Evolutionary conservation across 2,329 filamentous ascomycete species (phyloP).

Genomic region (Fusarium papillatum): DNA sequence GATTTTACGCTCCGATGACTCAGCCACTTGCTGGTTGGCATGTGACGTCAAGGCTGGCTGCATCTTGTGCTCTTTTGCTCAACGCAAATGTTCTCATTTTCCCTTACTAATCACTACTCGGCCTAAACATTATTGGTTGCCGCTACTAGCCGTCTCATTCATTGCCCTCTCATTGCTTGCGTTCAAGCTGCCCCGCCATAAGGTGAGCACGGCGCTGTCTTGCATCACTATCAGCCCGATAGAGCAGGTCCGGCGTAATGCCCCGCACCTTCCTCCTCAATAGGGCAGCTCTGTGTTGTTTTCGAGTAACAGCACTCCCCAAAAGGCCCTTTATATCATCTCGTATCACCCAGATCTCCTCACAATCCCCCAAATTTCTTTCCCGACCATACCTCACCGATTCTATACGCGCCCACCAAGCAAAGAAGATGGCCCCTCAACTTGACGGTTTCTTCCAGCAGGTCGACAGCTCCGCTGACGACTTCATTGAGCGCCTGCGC

Average conservation of each 20-base stretch:
- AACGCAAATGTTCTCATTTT: slow-evolving; percentile 18
- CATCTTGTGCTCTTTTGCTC: neutral
- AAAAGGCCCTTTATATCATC: slow-evolving; percentile 43
- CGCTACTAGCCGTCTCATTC: slow-evolving; percentile 44
- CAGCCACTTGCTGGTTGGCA: neutral
- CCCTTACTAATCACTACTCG: slow-evolving; percentile 40
- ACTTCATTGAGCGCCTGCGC: slow-evolving; percentile 91
- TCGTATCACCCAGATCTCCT: slow-evolving; percentile 34
- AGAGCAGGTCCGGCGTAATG: slow-evolving; percentile 52
- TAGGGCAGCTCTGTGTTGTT: slow-evolving; percentile 45
- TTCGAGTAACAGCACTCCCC: slow-evolving; percentile 38
- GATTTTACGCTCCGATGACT: slow-evolving; percentile 25
- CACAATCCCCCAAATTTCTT: slow-evolving; percentile 27
- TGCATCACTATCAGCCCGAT: slow-evolving; percentile 41
- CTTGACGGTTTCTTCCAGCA: slow-evolving; percentile 94
- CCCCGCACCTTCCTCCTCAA: slow-evolving; percentile 60
- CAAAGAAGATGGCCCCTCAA: slow-evolving; percentile 87
- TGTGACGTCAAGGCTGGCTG: slow-evolving; percentile 3
- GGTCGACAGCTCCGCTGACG: slow-evolving; percentile 83
- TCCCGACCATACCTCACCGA: slow-evolving; percentile 65
- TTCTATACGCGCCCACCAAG: slow-evolving; percentile 69
- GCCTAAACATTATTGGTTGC: slow-evolving; percentile 44
- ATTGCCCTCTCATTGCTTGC: slow-evolving; percentile 19
- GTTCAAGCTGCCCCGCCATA: slow-evolving; percentile 43
- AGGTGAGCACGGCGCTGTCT: slow-evolving; percentile 36